These are phyloP conservation scores for Theileria annulata DNA, from an alignment of 169 alveolate species.

Conservation along the genomic window DNA sequence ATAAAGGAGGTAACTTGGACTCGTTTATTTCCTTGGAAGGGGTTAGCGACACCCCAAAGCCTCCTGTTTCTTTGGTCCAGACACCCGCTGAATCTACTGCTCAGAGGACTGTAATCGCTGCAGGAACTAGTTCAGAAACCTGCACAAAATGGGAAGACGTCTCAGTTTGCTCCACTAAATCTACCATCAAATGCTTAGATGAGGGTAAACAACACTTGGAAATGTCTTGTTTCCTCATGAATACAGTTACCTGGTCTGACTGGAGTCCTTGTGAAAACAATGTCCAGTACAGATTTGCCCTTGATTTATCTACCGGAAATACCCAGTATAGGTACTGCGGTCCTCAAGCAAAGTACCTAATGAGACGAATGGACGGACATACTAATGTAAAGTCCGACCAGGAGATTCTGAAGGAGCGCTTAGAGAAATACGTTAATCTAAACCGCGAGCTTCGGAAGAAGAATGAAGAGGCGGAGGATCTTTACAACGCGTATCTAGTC, in stretches of 20 bases:
- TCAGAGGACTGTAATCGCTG: constrained; percentile 15
- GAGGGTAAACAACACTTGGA: background rate
- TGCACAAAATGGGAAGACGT: constrained; percentile 57
- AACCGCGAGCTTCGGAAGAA: background rate
- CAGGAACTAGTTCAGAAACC: constrained; percentile 2
- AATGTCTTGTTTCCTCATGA: constrained; percentile 34
- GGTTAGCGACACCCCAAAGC: background rate
- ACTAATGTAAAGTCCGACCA: background rate
- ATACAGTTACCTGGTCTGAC: constrained; percentile 41
- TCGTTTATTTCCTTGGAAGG: background rate
- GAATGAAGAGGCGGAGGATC: background rate
- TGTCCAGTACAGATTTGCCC: constrained; percentile 40
- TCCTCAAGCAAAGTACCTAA: background rate
- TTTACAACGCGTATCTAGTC: background rate
- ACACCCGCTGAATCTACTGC: background rate
- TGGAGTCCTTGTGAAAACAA: constrained; percentile 47
- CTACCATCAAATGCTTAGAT: constrained; percentile 24
- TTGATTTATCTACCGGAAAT: constrained; percentile 36
- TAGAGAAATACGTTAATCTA: background rate
- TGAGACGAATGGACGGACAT: background rate
- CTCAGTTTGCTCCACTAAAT: constrained; percentile 42
- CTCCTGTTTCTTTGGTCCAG: background rate
- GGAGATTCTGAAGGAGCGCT: background rate
- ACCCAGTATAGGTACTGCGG: constrained; percentile 42
- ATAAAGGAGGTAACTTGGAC: background rate